Evolutionary conservation across 139 green algal species (phyloP), one percentile per base, ranked within the genome.

Genomic region (Eudorina sp.): DNA sequence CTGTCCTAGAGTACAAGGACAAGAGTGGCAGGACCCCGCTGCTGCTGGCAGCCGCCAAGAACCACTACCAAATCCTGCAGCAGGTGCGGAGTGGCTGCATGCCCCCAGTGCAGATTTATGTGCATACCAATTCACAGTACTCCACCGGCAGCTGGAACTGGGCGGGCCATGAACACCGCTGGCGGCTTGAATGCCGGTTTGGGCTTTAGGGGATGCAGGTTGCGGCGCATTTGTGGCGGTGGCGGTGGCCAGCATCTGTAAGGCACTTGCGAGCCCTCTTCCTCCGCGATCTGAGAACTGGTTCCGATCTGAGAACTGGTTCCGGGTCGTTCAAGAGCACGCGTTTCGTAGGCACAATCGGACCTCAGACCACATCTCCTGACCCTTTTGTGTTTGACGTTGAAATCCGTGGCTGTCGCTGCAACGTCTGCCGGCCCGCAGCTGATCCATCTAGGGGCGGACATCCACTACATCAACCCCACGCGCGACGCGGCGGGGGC

Each of bases 401-500:
- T 29, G 19, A 27, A 8, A 18, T 45, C 51, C n/a, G 31, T 43
- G 4, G 29, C 64, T 72, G 16, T 38, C 34, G 4, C 66, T 75
- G n/a, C n/a, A n/a, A n/a, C n/a, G n/a, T n/a, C n/a, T n/a, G n/a
- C 31, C 62, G 62, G 0, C 31, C 41, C 43, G 45, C 89, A 90
- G 89, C 85, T 92, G 13, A 70, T 92, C 18, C 21, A 40, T 18
- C 46, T 90, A 53, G 89, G 89, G 8, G 89, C 80, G 43, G 60
- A 92, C 46, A 21, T 90, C 8, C 72, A 89, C 68, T 68, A 64
- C 29, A 70, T 90, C 14, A 82, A 85, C 23, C 46, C 70, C 31
- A 69, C 80, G 36, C 84, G 79, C 5, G 9, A 73, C 23, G 45
- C 55, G 5, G 53, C 66, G 8, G 82, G 82, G 31, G 34, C 64